Evolutionary conservation across 1,284 basidiomycete species (phyloP), one percentile per base, ranked within the genome.

Genomic region (Cutaneotrichosporon mucoides): DNA sequence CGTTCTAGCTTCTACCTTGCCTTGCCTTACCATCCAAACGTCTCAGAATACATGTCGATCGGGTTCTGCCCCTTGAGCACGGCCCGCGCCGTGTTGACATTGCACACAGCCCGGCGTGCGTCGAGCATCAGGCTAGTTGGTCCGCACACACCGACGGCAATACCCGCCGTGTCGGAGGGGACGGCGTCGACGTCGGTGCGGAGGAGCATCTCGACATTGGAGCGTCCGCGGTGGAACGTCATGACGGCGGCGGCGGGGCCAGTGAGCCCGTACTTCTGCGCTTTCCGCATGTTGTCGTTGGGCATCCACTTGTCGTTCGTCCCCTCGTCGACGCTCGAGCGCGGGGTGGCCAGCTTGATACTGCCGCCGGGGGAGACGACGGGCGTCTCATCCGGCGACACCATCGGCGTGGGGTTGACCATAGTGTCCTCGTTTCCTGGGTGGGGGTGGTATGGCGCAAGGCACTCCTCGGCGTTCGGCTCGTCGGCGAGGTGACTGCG

Each of bases 1-100:
- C 24, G 24, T 24, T 24, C 24, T 24, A 24, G 24, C 24, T 24
- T 24, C 24, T 24, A 24, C 24, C 24, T 24, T 24, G 24, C 24
- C 24, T 24, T 24, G 24, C 24, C 24, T 42, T 61, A 72, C 67
- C 67, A 72, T 42, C 70, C 70, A 47, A 70, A 72, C 11, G 56
- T 66, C 57, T 69, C 70, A n/a, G 59, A 57, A 43, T 66, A 64
- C 56, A 68, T 58, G 35, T 61, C 53, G 43, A 72, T 60, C 13
- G 49, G 40, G n/a, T 57, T 59, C 42, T 72, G 68, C 15, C 70
- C 70, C 6, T 57, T 48, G 33, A 65, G 44, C 12, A 72, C 64
- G 2, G 54, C 49, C 1, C 44, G 24, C 7, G 64, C 53, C 5
- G 61, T 62, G 52, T 67, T 66, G 38, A 68, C 63, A 5, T 46